phyloP scores from a whole-genome alignment of 2,329 filamentous ascomycete genomes.

The Cephalotrichum gorgonifer region DNA sequence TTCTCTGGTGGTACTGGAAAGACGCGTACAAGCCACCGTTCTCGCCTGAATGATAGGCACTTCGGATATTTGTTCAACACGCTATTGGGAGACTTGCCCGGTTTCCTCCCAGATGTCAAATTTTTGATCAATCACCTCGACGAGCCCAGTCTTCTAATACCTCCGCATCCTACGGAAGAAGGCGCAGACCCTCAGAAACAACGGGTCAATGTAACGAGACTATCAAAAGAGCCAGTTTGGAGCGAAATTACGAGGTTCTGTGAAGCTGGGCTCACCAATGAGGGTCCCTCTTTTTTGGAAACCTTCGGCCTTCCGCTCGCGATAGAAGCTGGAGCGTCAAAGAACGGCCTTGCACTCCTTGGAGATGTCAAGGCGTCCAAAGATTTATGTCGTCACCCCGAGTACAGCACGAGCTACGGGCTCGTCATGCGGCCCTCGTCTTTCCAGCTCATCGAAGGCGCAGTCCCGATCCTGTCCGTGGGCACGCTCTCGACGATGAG shows the following conservation, averaged over 20 bases:
- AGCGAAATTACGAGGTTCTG: background rate
- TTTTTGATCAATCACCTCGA: background rate
- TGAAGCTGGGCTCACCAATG: background rate
- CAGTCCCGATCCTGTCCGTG: slow-evolving; percentile 35
- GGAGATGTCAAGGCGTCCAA: slow-evolving; percentile 8
- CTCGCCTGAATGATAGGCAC: background rate
- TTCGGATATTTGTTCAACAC: background rate
- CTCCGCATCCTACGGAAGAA: background rate
- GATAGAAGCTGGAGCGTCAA: slow-evolving; percentile 6
- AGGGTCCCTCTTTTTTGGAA: background rate
- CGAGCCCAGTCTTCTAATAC: background rate
- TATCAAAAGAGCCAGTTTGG: background rate
- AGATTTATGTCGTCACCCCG: slow-evolving; percentile 33
- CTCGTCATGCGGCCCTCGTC: slow-evolving; percentile 31
- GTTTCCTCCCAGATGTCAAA: background rate
- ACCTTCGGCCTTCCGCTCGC: background rate
- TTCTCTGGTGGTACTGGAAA: slow-evolving; percentile 14
- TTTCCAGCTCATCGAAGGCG: slow-evolving; percentile 25
- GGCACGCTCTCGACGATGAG: slow-evolving; percentile 34
- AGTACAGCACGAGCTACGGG: slow-evolving; percentile 32
- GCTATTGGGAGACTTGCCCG: background rate
- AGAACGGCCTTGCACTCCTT: slow-evolving; percentile 13
- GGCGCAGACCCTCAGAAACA: background rate
- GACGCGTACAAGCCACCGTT: slow-evolving; percentile 19
- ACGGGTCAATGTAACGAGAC: background rate